A percentile compares a stretch with the other conserved stretches of the same genome.
Evolutionary conservation across 108 stramenopile genomes (phyloP).

Genomic region (Cyclotella distinguenda): DNA sequence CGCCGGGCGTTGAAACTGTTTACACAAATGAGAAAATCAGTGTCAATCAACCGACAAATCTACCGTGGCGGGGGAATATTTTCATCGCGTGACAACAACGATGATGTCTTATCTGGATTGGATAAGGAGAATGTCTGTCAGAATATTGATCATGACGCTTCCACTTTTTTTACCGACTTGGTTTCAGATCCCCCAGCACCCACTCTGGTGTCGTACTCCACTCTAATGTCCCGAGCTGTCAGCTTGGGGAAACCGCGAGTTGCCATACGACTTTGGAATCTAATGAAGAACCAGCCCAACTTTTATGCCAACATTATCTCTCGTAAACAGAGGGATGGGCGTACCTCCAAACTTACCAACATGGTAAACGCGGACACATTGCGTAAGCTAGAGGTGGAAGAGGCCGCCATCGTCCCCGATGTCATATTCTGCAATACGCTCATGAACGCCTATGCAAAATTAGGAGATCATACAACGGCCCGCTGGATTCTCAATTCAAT

Average conservation of each 20-base stretch:
- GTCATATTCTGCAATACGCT: constrained; percentile 84
- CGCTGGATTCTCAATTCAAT: constrained; percentile 70
- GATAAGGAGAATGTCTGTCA: not conserved
- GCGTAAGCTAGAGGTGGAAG: constrained; percentile 28
- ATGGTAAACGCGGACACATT: constrained; percentile 13
- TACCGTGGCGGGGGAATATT: constrained; percentile 8
- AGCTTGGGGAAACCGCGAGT: constrained; percentile 69
- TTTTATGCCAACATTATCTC: constrained; percentile 47
- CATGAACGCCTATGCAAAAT: constrained; percentile 86
- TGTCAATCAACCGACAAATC: constrained; percentile 28
- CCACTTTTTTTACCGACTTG: constrained; percentile 17
- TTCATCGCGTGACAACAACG: not conserved
- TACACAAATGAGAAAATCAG: constrained; percentile 76
- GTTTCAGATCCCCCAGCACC: constrained; percentile 53
- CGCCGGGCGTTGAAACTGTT: constrained; percentile 78
- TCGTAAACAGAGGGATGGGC: constrained; percentile 20
- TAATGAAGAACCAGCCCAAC: constrained; percentile 61
- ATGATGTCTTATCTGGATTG: not conserved
- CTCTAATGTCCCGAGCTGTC: constrained; percentile 86
- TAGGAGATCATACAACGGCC: constrained; percentile 59
- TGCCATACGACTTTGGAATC: constrained; percentile 78
- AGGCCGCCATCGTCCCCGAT: constrained; percentile 59
- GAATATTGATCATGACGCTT: not conserved
- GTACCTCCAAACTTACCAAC: constrained; percentile 13
- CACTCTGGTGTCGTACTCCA: constrained; percentile 83